Evolutionary conservation across 345 rosid genomes (phyloP).

Genomic region (Acer campestre): DNA sequence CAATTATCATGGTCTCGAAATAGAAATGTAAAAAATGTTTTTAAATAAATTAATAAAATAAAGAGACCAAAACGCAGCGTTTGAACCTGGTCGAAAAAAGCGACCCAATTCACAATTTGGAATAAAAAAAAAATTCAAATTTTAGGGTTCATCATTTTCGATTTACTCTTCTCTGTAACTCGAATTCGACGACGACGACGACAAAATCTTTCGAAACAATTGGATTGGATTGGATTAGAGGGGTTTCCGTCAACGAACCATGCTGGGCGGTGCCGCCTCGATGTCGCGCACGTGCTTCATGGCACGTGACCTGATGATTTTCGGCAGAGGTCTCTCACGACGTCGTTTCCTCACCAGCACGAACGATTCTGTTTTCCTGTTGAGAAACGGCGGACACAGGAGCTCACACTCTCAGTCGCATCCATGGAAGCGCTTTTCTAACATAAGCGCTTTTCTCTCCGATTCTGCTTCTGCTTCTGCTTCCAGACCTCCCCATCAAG

Average conservation of each 20-base stretch:
- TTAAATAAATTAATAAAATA: too few species aligned
- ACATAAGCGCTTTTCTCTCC: constrained; percentile 40
- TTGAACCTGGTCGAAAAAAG: not conserved
- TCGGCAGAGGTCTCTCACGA: not conserved
- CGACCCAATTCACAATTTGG: not conserved
- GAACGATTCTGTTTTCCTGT: too few species aligned
- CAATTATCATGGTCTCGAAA: too few species aligned
- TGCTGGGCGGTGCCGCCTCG: not conserved
- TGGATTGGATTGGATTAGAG: not conserved
- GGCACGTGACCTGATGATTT: not conserved
- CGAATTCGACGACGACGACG: not conserved
- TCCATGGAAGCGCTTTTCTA: constrained; percentile 21
- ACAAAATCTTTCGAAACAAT: not conserved
- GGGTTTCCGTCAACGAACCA: too few species aligned
- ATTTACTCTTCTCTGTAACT: not conserved
- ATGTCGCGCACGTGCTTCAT: not conserved
- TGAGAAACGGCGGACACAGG: too few species aligned
- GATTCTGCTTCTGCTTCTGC: constrained; percentile 12
- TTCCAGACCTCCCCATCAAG: constrained; percentile 16
- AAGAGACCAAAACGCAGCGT: not conserved
- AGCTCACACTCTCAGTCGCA: not conserved
- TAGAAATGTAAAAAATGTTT: too few species aligned
- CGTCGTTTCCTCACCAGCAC: not conserved
- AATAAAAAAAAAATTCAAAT: not conserved
- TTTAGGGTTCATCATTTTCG: not conserved